Base-by-base conservation (phyloP, 2,329 filamentous ascomycete species). In the Anisogramma anomala region DNA sequence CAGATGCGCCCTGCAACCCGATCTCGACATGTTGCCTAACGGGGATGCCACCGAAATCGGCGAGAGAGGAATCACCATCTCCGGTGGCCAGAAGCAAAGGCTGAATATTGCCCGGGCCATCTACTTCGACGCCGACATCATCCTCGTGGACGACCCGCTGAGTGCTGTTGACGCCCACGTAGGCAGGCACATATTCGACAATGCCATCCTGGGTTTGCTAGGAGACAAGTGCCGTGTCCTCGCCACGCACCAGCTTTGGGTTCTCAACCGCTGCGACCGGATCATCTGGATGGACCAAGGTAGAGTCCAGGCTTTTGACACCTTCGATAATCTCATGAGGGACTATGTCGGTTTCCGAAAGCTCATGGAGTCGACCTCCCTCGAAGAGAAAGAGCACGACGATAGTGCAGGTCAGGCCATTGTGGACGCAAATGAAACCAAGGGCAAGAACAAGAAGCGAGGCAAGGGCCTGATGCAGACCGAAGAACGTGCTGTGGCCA, bases 221-320 rank as follows among this genome's bases (percentile, higher is more conserved):
- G 84, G 83, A 53, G 74, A 89, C 61, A 95, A 95, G 61, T 91
- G 86, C 55, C 75, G 91, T 15, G 82, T 96, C 25, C 69, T 98
- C 23, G 91, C 89, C 1, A 98, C 91, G 0, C 91, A 98, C 60
- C 89, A 96, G 58, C 74, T 96, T 11, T 91, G 93, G 68, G 88
- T 96, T 5, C 72, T 96, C 5, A 87, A 74, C 55, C 80, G 87
- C 25, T 95, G 87, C 53, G 89, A 96, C 57, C 74, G 89, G 25
- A 89, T 96, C 49, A 78, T 96, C 36, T 88, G 87, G 77, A 88
- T 98, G 76, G 84, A 95, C 42, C 77, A 79, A 13, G 91, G 91
- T 33, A 77, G 71, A 40, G 83, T 96, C 41, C 77, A 84, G 58
- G 85, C 87, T 4, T 68, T 95, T 28, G 88, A 91, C 50, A 95